Percentiles rank a stretch among this genome's conserved stretches.
These are phyloP conservation scores for Panellus pusillus DNA, from an alignment of 768 basidiomycete genomes.

Conservation along the genomic window DNA sequence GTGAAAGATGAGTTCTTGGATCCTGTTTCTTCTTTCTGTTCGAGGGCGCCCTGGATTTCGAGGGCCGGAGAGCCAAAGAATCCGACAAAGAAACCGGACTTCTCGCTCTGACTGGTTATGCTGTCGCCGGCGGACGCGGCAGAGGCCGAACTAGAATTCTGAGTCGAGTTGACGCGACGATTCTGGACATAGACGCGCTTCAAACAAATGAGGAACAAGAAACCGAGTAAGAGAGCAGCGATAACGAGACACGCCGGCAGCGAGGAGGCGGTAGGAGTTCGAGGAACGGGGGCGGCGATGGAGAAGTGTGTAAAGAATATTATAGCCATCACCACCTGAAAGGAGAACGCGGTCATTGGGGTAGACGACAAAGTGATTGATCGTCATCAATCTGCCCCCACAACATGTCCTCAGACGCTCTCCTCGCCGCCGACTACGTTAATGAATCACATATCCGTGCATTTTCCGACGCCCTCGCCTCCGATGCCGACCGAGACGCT, in stretches of 20 bases:
- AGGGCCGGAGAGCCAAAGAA: constrained; percentile 46
- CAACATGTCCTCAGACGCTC: constrained; percentile 11
- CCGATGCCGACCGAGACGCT: constrained; percentile 50
- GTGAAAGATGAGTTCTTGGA: constrained; percentile 22
- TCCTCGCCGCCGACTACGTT: constrained; percentile 59
- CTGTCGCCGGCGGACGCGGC: constrained; percentile 8
- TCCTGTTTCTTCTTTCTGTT: constrained; percentile 21
- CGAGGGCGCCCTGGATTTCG: constrained; percentile 32
- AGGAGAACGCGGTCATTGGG: neutral
- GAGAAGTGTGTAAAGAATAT: constrained; percentile 3
- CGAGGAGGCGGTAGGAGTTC: constrained; percentile 18
- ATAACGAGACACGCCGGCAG: constrained; percentile 28
- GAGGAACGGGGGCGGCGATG: constrained; percentile 10
- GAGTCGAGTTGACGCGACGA: constrained; percentile 22
- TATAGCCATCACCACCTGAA: constrained; percentile 5
- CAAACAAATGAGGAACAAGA: constrained; percentile 27
- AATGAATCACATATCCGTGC: constrained; percentile 72
- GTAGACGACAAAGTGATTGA: too few species aligned
- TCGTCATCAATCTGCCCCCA: too few species aligned
- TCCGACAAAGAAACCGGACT: constrained; percentile 42
- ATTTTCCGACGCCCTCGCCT: constrained; percentile 71
- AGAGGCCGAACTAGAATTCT: constrained; percentile 11
- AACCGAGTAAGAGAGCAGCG: constrained; percentile 24
- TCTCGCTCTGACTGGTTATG: constrained; percentile 22
- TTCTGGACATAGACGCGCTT: constrained; percentile 32